A percentile compares a stretch with the other conserved stretches of the same genome.
Evolutionary conservation across 116 monocot species (phyloP).

Genomic region (Papilionanthe hybrid): DNA sequence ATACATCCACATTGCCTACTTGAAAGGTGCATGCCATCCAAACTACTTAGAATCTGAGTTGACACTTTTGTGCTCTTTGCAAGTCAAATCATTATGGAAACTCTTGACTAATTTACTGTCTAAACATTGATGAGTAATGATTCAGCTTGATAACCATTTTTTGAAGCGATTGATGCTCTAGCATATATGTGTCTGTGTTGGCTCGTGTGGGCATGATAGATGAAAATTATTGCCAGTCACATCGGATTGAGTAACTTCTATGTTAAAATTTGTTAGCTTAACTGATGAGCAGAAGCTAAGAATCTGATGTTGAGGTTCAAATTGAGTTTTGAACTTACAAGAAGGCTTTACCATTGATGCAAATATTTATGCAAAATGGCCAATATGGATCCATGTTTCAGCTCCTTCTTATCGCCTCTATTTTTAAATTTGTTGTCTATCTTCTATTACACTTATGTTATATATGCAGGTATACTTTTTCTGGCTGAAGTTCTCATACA

Average conservation of each 20-base stretch:
- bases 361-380: neutral
- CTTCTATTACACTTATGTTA: neutral
- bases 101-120: too few relatives aligned
- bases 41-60: too few relatives aligned
- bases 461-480: constrained; percentile 60
- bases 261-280: neutral
- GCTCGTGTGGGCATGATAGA: neutral
- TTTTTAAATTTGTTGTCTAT: neutral
- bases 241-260: neutral
- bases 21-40: too few relatives aligned
- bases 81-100: too few relatives aligned
- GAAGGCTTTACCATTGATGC: neutral
- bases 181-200: too few relatives aligned
- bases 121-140: too few relatives aligned
- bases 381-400: constrained; percentile 1
- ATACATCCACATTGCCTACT: too few relatives aligned
- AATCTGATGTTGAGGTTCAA: neutral
- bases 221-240: neutral
- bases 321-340: constrained; percentile 1
- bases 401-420: neutral
- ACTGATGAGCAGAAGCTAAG: neutral
- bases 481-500: constrained; percentile 66
- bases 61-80: too few relatives aligned
- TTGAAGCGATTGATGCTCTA: too few relatives aligned
- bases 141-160: too few relatives aligned